Base-by-base conservation (phyloP, 108 stramenopile species). In the Cyclotella cryptica region DNA sequence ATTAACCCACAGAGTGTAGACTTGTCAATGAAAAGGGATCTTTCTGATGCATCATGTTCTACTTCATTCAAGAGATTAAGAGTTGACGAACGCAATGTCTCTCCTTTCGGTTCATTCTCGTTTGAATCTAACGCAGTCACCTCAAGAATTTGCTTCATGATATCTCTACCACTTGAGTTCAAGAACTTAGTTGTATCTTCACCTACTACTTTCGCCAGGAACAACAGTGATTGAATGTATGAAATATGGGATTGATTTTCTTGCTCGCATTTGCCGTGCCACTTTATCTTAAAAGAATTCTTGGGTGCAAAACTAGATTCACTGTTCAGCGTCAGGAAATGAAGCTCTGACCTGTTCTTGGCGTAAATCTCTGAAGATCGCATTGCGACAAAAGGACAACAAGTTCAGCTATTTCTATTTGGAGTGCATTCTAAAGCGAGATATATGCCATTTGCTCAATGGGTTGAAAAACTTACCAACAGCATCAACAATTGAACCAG, bases 401-500 rank as follows among this genome's bases (percentile, higher is more conserved):
- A 21, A 58, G 2, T 14, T 13, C 17, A 58, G 47, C n/a, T 3
- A 49, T 49, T 49, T 49, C n/a, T 7, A 17, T 49, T 49, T 49
- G 9, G n/a, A n/a, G 9, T 7, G 9, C 9, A 3, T 49, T 49
- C 6, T 49, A 17, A n/a, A 24, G 3, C 3, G 3, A 57, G 19
- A 12, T 54, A 19, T 13, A 26, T 22, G 12, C 24, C n/a, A 12
- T 9, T 40, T 8, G 65, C 51, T 69, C 62, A 45, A 30, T 54
- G 24, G 35, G 30, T 74, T 44, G 30, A 39, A 61, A 11, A 17
- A 53, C 67, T 68, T 53, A 68, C 67, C 95, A 40, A 96, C 65
- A 0, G 87, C 72, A 79, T 96, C 95, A 24, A 96, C 75, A 9
- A 88, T 58, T 30, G 88, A 70, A 30, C 64, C 73, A 63, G 69